Base-by-base conservation (phyloP, 2,329 filamentous ascomycete species). In the Verticillium albo-atrum region DNA sequence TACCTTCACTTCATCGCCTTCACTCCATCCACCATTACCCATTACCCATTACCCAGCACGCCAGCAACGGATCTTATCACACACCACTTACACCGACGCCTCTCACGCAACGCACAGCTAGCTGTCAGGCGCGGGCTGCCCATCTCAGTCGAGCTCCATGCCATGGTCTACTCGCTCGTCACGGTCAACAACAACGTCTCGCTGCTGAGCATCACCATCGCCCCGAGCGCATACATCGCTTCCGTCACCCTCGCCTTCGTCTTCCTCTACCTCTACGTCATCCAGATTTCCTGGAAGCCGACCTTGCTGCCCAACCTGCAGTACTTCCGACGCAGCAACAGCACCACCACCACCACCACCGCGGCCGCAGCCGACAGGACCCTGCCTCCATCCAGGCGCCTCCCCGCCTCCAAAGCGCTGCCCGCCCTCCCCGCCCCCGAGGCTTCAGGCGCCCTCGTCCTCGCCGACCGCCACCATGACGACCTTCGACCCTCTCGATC, bases 131-230 rank as follows among this genome's bases (percentile, higher is more conserved):
- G 37, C 37, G 37, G 37, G 37, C 37, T 47, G 37, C 37, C 17
- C n/a, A 37, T 47, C 2, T 6, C 37, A 10, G 37, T 47, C 37
- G 37, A 20, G n/a, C 37, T 17, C 34, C 4, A 17, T 47, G 37
- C 37, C 37, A 47, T 47, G 37, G 37, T 86, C 83, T 80, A 79
- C 76, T 83, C 83, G 61, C 75, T 86, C 71, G 74, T 87, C 66
- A 82, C 82, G 57, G 79, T 86, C 65, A 83, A 85, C 74, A 86
- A 83, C 72, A 82, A 85, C 79, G 78, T 86, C 70, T 83, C 82
- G 60, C 78, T 87, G 65, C 70, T 87, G 70, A 86, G 79, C 72
- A 76, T 87, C 68, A 81, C 76, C 67, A 80, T 86, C 70, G 81
- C 83, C 47, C 83, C 84, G 26, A 81, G 81, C 70, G 83, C 82